phyloP scores from a whole-genome alignment of 768 basidiomycete species.

The Calocera viscosa region DNA sequence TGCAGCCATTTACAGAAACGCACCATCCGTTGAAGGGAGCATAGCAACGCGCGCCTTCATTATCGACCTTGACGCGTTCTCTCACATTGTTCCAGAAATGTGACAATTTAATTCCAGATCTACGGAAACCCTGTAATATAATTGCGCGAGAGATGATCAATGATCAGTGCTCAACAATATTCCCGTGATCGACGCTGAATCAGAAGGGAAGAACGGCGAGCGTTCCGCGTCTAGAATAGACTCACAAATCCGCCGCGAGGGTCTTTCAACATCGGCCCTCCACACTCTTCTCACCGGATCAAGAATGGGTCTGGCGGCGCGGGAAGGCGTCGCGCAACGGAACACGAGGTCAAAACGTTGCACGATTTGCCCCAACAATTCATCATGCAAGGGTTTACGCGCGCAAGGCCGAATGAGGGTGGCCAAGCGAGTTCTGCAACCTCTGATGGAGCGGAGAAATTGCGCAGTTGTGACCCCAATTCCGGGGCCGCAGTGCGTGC shows the following conservation, averaged over 20 bases:
- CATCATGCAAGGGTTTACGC: background rate
- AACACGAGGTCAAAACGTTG: background rate
- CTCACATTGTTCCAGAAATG: too few species aligned
- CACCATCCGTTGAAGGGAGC: too few species aligned
- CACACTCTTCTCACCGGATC: background rate
- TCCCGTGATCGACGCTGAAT: background rate
- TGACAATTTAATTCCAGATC: too few species aligned
- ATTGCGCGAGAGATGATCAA: too few species aligned
- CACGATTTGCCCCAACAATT: background rate
- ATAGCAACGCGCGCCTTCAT: too few species aligned
- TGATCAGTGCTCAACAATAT: background rate
- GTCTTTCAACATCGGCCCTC: background rate
- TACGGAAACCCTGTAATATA: background rate
- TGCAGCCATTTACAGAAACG: too few species aligned
- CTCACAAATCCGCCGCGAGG: background rate
- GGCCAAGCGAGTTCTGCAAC: background rate
- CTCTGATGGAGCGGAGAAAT: background rate
- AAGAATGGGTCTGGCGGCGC: background rate
- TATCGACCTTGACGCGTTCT: too few species aligned
- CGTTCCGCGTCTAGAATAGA: background rate
- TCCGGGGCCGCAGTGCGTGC: background rate
- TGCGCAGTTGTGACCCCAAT: background rate
- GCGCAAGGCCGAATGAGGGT: background rate
- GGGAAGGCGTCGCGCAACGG: background rate
- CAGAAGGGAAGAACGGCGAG: background rate